phyloP scores from a whole-genome alignment of 306 rosid species.

The Ceratonia siliqua region DNA sequence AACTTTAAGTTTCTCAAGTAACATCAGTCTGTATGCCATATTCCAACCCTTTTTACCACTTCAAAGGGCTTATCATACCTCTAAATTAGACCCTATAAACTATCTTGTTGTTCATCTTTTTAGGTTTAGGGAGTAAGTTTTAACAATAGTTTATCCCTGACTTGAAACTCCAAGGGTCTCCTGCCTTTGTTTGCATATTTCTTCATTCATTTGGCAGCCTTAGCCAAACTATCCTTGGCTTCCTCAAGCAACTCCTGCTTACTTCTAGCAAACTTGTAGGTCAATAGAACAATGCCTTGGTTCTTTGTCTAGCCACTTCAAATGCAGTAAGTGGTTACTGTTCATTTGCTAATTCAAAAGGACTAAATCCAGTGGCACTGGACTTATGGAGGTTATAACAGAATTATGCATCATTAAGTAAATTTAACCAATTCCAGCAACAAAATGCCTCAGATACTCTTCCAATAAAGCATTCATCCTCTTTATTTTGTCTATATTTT shows the following conservation, averaged over 20 bases:
- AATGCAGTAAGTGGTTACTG: background rate
- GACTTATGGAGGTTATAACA: too few relatives aligned
- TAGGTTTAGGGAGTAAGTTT: background rate
- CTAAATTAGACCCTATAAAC: background rate
- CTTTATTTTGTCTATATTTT: background rate
- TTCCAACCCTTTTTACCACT: background rate
- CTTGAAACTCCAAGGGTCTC: background rate
- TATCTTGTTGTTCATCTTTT: background rate
- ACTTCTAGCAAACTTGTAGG: background rate
- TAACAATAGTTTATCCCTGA: background rate
- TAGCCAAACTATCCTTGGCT: background rate
- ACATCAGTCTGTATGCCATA: background rate
- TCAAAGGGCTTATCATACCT: background rate
- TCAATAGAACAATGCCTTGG: background rate
- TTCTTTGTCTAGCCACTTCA: too few relatives aligned
- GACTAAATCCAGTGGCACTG: background rate
- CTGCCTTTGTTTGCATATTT: background rate
- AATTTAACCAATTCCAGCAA: background rate
- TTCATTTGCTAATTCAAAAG: background rate
- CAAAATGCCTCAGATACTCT: background rate
- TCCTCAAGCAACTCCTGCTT: background rate
- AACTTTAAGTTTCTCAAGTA: background rate
- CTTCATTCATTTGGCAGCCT: background rate
- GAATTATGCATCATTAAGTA: background rate
- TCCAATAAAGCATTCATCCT: background rate